Conservation (phyloP, 2,329 filamentous ascomycete genomes). For the Erysiphe pulchra region DNA sequence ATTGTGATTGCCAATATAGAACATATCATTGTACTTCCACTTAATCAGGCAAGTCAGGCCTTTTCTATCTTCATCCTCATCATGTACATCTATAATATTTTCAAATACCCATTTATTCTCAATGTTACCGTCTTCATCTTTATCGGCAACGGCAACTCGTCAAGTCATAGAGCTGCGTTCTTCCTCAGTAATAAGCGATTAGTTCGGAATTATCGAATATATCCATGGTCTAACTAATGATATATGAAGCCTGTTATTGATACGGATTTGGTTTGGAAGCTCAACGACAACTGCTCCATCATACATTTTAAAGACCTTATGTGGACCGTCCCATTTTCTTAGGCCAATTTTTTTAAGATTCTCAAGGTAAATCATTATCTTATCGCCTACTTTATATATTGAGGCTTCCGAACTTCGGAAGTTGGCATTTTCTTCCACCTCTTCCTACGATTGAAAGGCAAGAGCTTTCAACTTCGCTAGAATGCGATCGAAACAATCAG, state of each 20-base stretch:
- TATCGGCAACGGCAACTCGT: not conserved
- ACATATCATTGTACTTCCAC: not conserved
- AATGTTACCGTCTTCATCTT: not conserved
- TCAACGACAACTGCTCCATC: not conserved
- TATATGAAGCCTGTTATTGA: not conserved
- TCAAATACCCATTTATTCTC: not conserved
- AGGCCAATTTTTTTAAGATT: not conserved
- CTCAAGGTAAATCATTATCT: not conserved
- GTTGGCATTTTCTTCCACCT: not conserved
- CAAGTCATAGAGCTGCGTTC: not conserved
- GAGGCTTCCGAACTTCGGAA: not conserved
- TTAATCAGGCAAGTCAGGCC: not conserved
- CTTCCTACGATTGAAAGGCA: not conserved
- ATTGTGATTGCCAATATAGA: not conserved
- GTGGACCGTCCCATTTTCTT: constrained; percentile 1
- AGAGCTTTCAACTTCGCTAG: not conserved
- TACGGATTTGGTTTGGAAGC: not conserved
- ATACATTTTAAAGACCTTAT: not conserved
- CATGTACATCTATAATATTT: constrained; percentile 24
- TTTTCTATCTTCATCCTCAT: constrained; percentile 19
- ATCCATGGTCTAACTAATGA: not conserved
- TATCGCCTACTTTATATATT: not conserved
- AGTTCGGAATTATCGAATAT: not conserved
- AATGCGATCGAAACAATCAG: not conserved
- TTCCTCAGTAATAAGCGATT: not conserved